Evolutionary conservation across 2,329 filamentous ascomycete genomes (phyloP).

Genomic region (Aspergillus aculeatus): DNA sequence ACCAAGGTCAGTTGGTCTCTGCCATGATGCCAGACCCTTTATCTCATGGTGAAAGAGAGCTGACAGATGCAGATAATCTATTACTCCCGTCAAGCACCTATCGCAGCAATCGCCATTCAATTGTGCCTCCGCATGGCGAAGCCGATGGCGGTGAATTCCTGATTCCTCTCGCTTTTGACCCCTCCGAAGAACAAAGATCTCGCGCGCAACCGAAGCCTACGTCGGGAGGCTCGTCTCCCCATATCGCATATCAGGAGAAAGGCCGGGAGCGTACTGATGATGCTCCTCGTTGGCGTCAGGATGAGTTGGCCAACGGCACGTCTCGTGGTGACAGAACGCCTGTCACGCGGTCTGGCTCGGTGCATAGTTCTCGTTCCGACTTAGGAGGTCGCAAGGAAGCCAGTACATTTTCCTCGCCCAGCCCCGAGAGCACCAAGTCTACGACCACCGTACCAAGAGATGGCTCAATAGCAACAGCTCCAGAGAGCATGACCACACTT

Average conservation of each 20-base stretch:
- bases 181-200: slow-evolving; percentile 58
- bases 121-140: slow-evolving; percentile 58
- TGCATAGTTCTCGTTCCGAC: slow-evolving; percentile 47
- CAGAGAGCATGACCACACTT: slow-evolving; percentile 36
- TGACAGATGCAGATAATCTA: slow-evolving; percentile 52
- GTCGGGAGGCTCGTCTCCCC: slow-evolving; percentile 64
- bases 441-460: slow-evolving; percentile 36
- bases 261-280: slow-evolving; percentile 61
- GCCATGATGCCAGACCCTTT: neutral
- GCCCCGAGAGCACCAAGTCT: slow-evolving; percentile 28
- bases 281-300: slow-evolving; percentile 29
- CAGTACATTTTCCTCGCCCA: slow-evolving; percentile 40
- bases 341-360: slow-evolving; percentile 49
- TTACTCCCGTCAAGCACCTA: slow-evolving; percentile 75
- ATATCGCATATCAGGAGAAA: slow-evolving; percentile 90
- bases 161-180: slow-evolving; percentile 73
- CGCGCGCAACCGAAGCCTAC: slow-evolving; percentile 42
- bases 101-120: slow-evolving; percentile 72
- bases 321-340: slow-evolving; percentile 10
- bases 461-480: slow-evolving; percentile 14
- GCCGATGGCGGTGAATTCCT: slow-evolving; percentile 66
- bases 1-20: slow-evolving; percentile 31
- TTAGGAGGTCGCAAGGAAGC: slow-evolving; percentile 40
- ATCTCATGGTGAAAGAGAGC: neutral
- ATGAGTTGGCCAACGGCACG: slow-evolving; percentile 28